A percentile compares a stretch with the other conserved stretches of the same genome.
phyloP scores from a whole-genome alignment of 1,284 basidiomycete species.

The Phellinidium pouzarii region DNA sequence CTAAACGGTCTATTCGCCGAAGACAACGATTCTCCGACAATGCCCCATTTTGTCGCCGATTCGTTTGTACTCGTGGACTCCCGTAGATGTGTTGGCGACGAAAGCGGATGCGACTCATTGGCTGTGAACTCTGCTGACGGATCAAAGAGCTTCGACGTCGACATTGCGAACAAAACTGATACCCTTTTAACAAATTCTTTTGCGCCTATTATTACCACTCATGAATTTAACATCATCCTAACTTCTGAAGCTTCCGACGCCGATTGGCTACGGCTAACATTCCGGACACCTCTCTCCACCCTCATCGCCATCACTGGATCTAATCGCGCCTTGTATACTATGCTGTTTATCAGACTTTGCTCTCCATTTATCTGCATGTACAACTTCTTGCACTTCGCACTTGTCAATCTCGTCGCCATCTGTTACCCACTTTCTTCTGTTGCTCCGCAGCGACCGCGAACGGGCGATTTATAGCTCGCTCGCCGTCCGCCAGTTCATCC shows the following conservation, averaged over 20 bases:
- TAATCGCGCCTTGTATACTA: constrained; percentile 1
- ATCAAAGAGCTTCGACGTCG: background rate
- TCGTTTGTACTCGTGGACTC: background rate
- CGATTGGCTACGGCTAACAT: background rate
- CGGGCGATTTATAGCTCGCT: background rate
- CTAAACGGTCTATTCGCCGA: background rate
- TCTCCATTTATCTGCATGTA: constrained; percentile 4
- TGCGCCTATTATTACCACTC: background rate
- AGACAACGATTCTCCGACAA: background rate
- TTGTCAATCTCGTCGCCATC: constrained; percentile 2
- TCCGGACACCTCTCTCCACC: background rate
- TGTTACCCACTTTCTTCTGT: background rate
- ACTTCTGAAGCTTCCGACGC: background rate
- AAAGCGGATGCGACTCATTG: background rate
- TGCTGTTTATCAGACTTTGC: constrained; percentile 2
- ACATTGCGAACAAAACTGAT: background rate
- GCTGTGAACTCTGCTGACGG: background rate
- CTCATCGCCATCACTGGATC: background rate
- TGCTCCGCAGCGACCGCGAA: background rate
- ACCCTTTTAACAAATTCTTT: background rate
- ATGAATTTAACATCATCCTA: background rate
- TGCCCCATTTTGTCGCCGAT: background rate
- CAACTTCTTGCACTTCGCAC: constrained; percentile 5
- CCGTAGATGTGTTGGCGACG: background rate
- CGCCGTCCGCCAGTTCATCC: background rate